Evolutionary conservation across 2,329 filamentous ascomycete species (phyloP), one percentile per base, ranked within the genome.

Genomic region (Sporothrix variecibatus): DNA sequence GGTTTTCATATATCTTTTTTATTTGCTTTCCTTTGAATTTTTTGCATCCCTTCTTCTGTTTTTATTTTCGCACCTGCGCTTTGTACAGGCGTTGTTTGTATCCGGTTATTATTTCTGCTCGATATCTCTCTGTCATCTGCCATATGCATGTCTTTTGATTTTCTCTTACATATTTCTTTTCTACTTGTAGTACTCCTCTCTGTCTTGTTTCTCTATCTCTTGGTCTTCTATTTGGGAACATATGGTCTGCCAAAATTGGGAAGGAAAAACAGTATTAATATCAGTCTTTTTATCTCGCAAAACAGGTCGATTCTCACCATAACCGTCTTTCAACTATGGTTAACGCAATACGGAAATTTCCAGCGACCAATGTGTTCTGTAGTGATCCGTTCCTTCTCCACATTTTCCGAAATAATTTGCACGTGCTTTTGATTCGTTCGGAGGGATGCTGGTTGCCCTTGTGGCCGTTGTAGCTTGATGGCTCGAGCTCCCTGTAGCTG

Each of bases 401-500:
- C 20, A 70, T 3, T 40, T n/a, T 20, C 60, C 7, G n/a, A 0
- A 1, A 5, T 34, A 34, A 71, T 74, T 74, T 74, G 26, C 72
- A 74, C 72, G 72, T 74, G 72, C 56, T 56, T 65, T 23, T 26
- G 38, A 8, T 12, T 20, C 11, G 34, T 17, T 40, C 38, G 72
- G 53, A 34, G 64, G 49, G 49, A 20, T 34, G 20, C 17, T 70
- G 43, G 40, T n/a, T 58, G 5, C 68, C 51, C 56, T 26, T 5
- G 8, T 12, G 28, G 62, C 6, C n/a, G 38, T 11, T 67, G 38
- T 12, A 43, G n/a, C 12, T 46, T 15, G 38, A 40, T 38, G 17
- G n/a, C 26, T 46, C 38, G 2, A 20, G 12, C 11, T 38, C 38
- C n/a, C 62, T 67, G 62, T 46, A 67, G 6, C 6, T 28, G 23